These are phyloP conservation scores for Podaxis carcinomalis DNA, from an alignment of 768 basidiomycete species.

Conservation along the genomic window DNA sequence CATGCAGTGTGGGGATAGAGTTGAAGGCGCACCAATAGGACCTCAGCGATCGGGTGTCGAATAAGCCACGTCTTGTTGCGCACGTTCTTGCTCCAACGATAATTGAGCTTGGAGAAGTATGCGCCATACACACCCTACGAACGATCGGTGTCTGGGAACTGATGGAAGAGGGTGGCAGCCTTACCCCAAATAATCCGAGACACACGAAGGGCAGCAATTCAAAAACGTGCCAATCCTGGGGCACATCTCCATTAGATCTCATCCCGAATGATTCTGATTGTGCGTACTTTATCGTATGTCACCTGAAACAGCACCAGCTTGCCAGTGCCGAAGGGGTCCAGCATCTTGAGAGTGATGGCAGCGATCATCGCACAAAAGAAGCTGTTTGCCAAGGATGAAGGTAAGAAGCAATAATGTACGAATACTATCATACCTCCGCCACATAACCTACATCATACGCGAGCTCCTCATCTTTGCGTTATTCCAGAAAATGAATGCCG, in stretches of 20 bases:
- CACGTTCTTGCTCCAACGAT: conserved; percentile 81
- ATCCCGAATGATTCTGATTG: not conserved
- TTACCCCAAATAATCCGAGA: conserved; percentile 85
- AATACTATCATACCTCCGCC: conserved; percentile 68
- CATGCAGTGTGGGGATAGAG: not conserved
- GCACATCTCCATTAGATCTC: not conserved
- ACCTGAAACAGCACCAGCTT: conserved; percentile 93
- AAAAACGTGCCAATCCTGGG: conserved; percentile 87
- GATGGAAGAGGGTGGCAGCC: conserved; percentile 19
- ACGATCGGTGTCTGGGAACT: not conserved
- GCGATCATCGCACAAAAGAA: conserved; percentile 99
- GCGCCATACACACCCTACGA: conserved; percentile 89
- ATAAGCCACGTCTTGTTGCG: conserved; percentile 81
- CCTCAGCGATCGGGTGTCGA: conserved; percentile 77
- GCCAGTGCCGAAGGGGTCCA: conserved; percentile 94
- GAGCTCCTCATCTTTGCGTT: not conserved
- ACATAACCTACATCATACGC: conserved; percentile 65
- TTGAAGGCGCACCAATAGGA: conserved; percentile 57
- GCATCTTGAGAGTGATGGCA: conserved; percentile 86
- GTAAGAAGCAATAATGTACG: conserved; percentile 19
- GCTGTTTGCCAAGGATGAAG: conserved; percentile 34
- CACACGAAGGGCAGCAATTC: conserved; percentile 84
- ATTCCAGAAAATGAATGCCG: not conserved
- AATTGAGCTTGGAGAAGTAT: conserved; percentile 87
- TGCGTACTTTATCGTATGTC: conserved; percentile 72